These are phyloP conservation scores for Fabrea salina DNA, from an alignment of 169 alveolate species.

Conservation along the genomic window DNA sequence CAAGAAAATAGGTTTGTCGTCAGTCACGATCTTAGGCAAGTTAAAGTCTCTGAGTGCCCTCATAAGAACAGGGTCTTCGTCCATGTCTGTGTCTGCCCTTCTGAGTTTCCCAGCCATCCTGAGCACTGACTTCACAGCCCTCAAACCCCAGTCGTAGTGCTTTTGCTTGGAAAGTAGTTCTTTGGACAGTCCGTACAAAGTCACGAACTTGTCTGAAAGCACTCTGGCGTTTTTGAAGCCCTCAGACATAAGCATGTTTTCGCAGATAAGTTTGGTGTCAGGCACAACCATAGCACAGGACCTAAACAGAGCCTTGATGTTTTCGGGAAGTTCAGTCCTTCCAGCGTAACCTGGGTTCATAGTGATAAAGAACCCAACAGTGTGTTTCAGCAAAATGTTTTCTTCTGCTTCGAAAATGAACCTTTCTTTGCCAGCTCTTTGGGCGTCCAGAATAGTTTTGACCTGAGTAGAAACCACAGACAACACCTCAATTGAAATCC, in stretches of 20 bases:
- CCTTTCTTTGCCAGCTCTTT: constrained; percentile 76
- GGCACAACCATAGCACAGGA: constrained; percentile 97
- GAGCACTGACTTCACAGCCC: constrained; percentile 96
- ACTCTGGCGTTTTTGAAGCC: constrained; percentile 93
- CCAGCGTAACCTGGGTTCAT: constrained; percentile 99
- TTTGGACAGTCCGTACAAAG: constrained; percentile 87
- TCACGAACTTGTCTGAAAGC: constrained; percentile 91
- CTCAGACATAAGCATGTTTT: constrained; percentile 96
- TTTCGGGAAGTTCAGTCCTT: constrained; percentile 97
- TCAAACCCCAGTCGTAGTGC: constrained; percentile 97
- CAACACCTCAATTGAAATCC: constrained; percentile 94
- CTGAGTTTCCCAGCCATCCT: constrained; percentile 95
- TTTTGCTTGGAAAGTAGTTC: constrained; percentile 90
- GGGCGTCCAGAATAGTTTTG: constrained; percentile 90
- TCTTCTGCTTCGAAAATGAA: constrained; percentile 80
- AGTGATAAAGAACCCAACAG: constrained; percentile 90
- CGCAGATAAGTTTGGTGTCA: constrained; percentile 92
- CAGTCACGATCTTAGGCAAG: constrained; percentile 87
- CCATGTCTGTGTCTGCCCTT: constrained; percentile 90
- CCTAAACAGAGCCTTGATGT: constrained; percentile 94
- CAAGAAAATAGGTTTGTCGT: constrained; percentile 92
- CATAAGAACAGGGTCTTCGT: constrained; percentile 92
- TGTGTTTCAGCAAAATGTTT: constrained; percentile 71
- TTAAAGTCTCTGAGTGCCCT: constrained; percentile 96
- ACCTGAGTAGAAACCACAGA: constrained; percentile 96